phyloP scores from a whole-genome alignment of 140 eudicot genomes.

The Oenanthe javanica region DNA sequence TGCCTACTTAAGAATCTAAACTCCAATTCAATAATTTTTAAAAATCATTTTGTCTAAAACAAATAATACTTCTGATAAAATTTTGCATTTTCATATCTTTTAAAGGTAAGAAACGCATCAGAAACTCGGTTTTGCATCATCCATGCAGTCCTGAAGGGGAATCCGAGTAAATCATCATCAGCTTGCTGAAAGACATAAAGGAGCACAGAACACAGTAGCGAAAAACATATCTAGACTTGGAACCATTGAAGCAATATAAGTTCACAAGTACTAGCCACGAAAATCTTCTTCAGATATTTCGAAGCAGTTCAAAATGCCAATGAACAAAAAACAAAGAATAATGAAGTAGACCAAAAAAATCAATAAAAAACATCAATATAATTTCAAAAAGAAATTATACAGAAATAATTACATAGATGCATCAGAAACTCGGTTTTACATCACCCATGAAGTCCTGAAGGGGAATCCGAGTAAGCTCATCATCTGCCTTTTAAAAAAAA shows the following conservation, averaged over 20 bases:
- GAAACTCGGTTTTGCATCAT: constrained; percentile 89
- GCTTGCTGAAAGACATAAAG: constrained; percentile 13
- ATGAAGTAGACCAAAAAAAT: background rate
- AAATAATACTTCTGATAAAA: background rate
- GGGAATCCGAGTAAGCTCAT: constrained; percentile 76
- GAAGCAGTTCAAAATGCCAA: background rate
- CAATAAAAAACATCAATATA: background rate
- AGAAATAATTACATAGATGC: background rate
- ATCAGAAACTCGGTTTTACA: constrained; percentile 61
- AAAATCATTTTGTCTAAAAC: background rate
- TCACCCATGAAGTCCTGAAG: constrained; percentile 63
- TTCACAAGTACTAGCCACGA: background rate
- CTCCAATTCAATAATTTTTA: background rate
- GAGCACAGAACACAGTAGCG: background rate
- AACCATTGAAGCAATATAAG: background rate
- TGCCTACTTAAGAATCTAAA: background rate
- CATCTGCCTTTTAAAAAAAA: constrained; percentile 28
- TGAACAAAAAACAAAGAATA: background rate
- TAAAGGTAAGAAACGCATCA: constrained; percentile 36
- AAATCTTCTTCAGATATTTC: background rate
- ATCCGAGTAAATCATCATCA: constrained; percentile 80
- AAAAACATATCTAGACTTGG: background rate
- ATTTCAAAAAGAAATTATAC: background rate
- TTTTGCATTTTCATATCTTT: background rate
- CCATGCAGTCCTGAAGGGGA: constrained; percentile 95